Base-by-base conservation (phyloP, 2,329 filamentous ascomycete species). In the Sclerotinia borealis region DNA sequence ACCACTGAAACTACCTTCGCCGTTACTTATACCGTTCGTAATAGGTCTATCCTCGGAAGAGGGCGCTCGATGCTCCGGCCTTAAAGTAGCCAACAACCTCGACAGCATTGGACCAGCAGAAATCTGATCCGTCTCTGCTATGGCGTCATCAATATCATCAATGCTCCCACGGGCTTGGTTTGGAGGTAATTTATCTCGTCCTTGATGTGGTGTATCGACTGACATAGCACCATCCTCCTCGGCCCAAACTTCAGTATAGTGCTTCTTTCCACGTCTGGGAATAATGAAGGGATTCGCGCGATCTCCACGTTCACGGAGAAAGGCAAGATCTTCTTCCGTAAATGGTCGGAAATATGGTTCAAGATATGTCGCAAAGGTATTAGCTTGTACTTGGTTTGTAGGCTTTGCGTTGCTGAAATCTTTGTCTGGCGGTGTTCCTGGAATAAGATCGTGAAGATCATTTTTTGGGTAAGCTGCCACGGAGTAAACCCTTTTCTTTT, bases 361-460 rank as follows among this genome's bases (percentile, higher is more conserved):
- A 61, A 96, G 84, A 73, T 95, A 96, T 7, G 90, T 87, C n/a
- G 90, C 88, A 76, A 99, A 99, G 1, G 93, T 96, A 63, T 86
- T 89, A 68, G 95, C 95, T 74, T 90, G 93, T 75, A 98, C 95
- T 79, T 99, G 95, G 71, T 93, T 96, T 25, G 88, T 88, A 6
- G 93, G 92, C 75, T 98, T 99, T 39, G 92, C 89, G 73, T 86
- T 96, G 74, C 91, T 97, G 72, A 97, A 98, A 78, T 99, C 95
- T 75, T 91, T 92, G 76, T 98, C 93, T 1, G 95, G 93, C 1
- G 93, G 90, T 45, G 90, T 87, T 54, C 95, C 95, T 13, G 93
- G 90, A 67, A 96, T 96, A 69, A 95, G 81, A 72, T 97, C 88
- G 64, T 87, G 83, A 10, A 99, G 81, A 72, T 97, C 91, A 67